These are phyloP conservation scores for Fusarium albidum DNA, from an alignment of 2,329 filamentous ascomycete species.

Conservation along the genomic window DNA sequence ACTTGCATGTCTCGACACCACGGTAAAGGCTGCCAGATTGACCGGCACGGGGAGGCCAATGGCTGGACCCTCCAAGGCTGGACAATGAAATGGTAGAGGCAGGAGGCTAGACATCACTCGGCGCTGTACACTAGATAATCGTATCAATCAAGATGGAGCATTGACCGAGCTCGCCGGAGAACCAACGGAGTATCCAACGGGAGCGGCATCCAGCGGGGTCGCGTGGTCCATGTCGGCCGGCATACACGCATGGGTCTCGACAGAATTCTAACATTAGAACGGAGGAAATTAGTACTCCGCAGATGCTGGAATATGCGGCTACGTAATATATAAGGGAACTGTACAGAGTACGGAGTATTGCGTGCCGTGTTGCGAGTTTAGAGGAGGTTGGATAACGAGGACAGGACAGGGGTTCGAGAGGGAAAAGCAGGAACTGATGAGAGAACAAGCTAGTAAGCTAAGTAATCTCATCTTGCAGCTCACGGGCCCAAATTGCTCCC, in stretches of 20 bases:
- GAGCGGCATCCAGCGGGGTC: slow-evolving; percentile 6
- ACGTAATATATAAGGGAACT: too few relatives aligned
- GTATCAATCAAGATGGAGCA: slow-evolving; percentile 35
- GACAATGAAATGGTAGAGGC: slow-evolving; percentile 19
- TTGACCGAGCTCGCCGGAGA: slow-evolving; percentile 28
- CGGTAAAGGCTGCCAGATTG: slow-evolving; percentile 8
- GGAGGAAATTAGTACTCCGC: not conserved
- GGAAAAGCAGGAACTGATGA: slow-evolving; percentile 1
- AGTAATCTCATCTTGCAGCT: slow-evolving; percentile 6
- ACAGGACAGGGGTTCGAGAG: slow-evolving; percentile 10
- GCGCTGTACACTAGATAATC: slow-evolving; percentile 43
- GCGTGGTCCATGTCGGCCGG: not conserved
- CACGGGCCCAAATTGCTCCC: slow-evolving; percentile 16
- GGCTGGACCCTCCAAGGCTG: slow-evolving; percentile 12
- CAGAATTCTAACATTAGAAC: not conserved
- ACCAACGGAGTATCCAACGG: slow-evolving; percentile 18
- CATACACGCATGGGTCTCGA: not conserved
- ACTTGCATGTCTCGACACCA: slow-evolving; percentile 6
- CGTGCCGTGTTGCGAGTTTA: too few relatives aligned
- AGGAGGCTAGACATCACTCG: slow-evolving; percentile 35
- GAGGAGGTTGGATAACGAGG: too few relatives aligned
- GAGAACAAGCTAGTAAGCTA: slow-evolving; percentile 4
- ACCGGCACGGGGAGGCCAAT: slow-evolving; percentile 13
- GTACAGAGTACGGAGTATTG: too few relatives aligned
- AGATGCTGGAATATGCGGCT: too few relatives aligned